Conservation (phyloP, 2,329 filamentous ascomycete genomes). For the Sclerotinia borealis region DNA sequence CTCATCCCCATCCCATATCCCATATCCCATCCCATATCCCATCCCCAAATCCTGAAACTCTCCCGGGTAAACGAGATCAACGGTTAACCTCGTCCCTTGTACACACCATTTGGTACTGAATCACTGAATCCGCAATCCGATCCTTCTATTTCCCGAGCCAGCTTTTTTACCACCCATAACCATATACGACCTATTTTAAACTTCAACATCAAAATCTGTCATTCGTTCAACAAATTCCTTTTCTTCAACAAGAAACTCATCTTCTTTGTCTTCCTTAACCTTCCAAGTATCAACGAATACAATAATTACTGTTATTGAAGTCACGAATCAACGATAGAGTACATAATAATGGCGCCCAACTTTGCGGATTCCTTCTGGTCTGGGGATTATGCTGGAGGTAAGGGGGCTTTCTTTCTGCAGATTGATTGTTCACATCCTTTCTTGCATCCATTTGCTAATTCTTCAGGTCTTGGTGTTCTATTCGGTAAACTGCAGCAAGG, state of each 20-base stretch:
- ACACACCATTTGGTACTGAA: slow-evolving; percentile 10
- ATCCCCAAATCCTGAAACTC: background rate
- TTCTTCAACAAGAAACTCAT: background rate
- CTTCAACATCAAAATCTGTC: slow-evolving; percentile 1
- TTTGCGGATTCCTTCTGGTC: slow-evolving; percentile 99
- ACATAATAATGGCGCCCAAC: slow-evolving; percentile 59
- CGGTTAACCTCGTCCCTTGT: slow-evolving; percentile 2
- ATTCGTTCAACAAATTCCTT: background rate
- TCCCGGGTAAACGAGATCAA: slow-evolving; percentile 3
- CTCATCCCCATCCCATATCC: no score
- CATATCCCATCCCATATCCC: no score
- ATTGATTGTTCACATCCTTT: background rate
- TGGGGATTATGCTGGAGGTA: slow-evolving; percentile 90
- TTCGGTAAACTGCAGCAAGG: slow-evolving; percentile 97
- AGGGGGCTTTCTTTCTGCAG: slow-evolving; percentile 28
- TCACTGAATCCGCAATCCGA: slow-evolving; percentile 1
- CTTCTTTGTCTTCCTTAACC: background rate
- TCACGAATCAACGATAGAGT: slow-evolving; percentile 6
- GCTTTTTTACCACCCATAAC: background rate
- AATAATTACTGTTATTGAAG: background rate
- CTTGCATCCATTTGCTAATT: slow-evolving; percentile 14
- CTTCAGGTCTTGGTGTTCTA: slow-evolving; percentile 74
- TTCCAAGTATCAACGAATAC: background rate
- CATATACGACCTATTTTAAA: no score
- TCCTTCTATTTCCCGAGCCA: background rate